Evolutionary conservation across 495 filamentous ascomycete species (phyloP).

Genomic region (Eremomyces bilateralis): DNA sequence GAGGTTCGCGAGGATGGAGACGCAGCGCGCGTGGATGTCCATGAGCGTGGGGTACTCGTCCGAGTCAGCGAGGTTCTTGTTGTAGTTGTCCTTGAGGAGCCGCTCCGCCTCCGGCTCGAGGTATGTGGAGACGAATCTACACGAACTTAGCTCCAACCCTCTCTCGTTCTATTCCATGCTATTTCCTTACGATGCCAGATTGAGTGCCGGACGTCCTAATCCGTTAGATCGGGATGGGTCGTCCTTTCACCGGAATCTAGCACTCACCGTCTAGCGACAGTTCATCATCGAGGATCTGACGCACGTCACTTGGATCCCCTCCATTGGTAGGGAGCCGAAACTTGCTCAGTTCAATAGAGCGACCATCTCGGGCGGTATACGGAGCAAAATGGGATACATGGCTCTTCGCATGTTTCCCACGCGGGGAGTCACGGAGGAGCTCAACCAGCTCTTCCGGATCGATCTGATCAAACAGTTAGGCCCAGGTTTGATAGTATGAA

Average conservation of each 20-base stretch:
- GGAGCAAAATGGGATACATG: slow-evolving; percentile 33
- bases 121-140: slow-evolving; percentile 51
- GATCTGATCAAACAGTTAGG: no score
- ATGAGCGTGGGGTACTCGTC: slow-evolving; percentile 61
- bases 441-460: slow-evolving; percentile 14
- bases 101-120: slow-evolving; percentile 44
- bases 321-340: slow-evolving; percentile 41
- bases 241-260: no score
- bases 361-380: slow-evolving; percentile 41
- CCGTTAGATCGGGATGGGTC: no score
- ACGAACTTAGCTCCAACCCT: slow-evolving; percentile 46
- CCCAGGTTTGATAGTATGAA: no score
- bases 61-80: slow-evolving; percentile 45
- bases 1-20: slow-evolving; percentile 46
- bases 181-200: no score
- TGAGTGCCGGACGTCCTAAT: no score
- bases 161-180: no score
- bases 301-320: slow-evolving; percentile 37
- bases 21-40: slow-evolving; percentile 46
- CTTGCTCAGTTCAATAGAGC: slow-evolving; percentile 40
- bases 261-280: slow-evolving; percentile 51
- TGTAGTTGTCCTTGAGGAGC: slow-evolving; percentile 44
- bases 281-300: slow-evolving; percentile 52
- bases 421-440: slow-evolving; percentile 17
- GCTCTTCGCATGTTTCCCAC: slow-evolving; percentile 20